Conservation (phyloP, 1,284 basidiomycete species). For the Pseudozyma tsukubaensis region DNA sequence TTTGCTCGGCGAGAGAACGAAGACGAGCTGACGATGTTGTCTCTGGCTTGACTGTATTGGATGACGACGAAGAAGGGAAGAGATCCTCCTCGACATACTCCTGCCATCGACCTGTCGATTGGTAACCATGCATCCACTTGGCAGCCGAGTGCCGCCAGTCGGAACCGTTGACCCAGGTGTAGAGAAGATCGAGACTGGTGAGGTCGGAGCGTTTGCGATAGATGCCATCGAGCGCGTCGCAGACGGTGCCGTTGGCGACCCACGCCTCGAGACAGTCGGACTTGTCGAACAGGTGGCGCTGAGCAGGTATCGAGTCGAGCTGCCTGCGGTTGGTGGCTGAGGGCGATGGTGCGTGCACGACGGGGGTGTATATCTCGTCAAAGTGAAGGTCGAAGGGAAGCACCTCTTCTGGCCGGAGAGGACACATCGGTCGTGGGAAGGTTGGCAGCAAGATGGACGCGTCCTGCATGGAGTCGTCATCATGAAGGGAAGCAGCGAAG, state of each 20-base stretch:
- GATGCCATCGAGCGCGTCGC: slow-evolving; percentile 21
- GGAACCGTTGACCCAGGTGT: slow-evolving; percentile 52
- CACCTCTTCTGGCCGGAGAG: slow-evolving; percentile 12
- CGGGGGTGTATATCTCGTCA: slow-evolving; percentile 3
- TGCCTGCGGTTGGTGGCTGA: slow-evolving; percentile 26
- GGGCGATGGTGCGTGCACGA: slow-evolving; percentile 3
- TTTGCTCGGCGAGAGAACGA: neutral
- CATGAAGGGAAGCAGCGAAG: slow-evolving; percentile 19
- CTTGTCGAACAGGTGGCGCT: slow-evolving; percentile 21
- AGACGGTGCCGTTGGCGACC: slow-evolving; percentile 26
- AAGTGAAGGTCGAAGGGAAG: slow-evolving; percentile 37
- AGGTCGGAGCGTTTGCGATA: slow-evolving; percentile 21
- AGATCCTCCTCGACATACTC: slow-evolving; percentile 43
- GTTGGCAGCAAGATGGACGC: slow-evolving; percentile 23
- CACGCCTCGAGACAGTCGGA: slow-evolving; percentile 31
- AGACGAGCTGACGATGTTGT: neutral
- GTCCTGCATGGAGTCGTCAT: slow-evolving; percentile 37
- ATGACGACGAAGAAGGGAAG: slow-evolving; percentile 21
- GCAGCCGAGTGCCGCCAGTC: slow-evolving; percentile 42
- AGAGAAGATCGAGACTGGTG: slow-evolving; percentile 38
- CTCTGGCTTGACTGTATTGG: neutral
- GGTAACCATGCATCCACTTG: slow-evolving; percentile 43
- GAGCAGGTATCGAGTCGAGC: slow-evolving; percentile 26
- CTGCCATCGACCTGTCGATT: slow-evolving; percentile 31
- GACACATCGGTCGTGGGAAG: slow-evolving; percentile 20